Evolutionary conservation across 495 filamentous ascomycete species (phyloP).

Genomic region (Podospora bellae-mahoneyi): DNA sequence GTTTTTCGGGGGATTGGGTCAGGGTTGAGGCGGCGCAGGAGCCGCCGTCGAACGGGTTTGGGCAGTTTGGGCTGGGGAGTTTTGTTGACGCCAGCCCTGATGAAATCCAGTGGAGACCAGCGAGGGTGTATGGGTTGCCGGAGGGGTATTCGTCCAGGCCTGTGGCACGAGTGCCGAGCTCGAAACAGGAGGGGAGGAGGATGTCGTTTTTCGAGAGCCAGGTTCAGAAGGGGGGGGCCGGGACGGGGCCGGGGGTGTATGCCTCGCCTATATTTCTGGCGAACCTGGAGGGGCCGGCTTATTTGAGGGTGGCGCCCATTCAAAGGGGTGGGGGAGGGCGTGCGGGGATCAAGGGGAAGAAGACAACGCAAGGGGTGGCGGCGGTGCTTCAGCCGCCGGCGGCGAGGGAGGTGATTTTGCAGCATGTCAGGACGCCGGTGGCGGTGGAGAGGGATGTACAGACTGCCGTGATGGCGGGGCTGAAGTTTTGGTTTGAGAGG

Average conservation of each 20-base stretch:
- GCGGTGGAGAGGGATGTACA: slow-evolving; percentile 82
- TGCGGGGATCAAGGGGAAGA: slow-evolving; percentile 36
- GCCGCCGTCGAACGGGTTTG: slow-evolving; percentile 57
- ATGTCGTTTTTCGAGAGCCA: slow-evolving; percentile 56
- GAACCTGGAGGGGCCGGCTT: slow-evolving; percentile 74
- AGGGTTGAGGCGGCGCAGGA: slow-evolving; percentile 70
- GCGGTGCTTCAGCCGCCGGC: slow-evolving; percentile 66
- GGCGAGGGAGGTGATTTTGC: slow-evolving; percentile 86
- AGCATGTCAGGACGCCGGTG: slow-evolving; percentile 83
- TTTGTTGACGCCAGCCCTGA: slow-evolving; percentile 46
- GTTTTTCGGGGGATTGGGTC: slow-evolving; percentile 99
- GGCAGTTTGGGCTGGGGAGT: slow-evolving; percentile 53
- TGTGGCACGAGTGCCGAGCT: slow-evolving; percentile 50
- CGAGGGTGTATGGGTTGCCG: slow-evolving; percentile 81
- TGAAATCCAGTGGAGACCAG: slow-evolving; percentile 63
- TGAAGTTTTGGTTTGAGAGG: slow-evolving; percentile 83
- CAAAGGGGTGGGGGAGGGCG: slow-evolving; percentile 39
- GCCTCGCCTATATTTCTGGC: slow-evolving; percentile 81
- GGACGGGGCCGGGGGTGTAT: slow-evolving; percentile 60
- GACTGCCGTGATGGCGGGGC: slow-evolving; percentile 71
- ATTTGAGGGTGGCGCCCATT: slow-evolving; percentile 67
- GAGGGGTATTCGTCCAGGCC: slow-evolving; percentile 59
- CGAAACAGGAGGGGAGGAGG: slow-evolving; percentile 47
- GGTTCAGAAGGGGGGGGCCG: slow-evolving; percentile 45
- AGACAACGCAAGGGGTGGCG: slow-evolving; percentile 37